Base-by-base conservation (phyloP, 768 basidiomycete species). In the Sarcomyxa edulis region DNA sequence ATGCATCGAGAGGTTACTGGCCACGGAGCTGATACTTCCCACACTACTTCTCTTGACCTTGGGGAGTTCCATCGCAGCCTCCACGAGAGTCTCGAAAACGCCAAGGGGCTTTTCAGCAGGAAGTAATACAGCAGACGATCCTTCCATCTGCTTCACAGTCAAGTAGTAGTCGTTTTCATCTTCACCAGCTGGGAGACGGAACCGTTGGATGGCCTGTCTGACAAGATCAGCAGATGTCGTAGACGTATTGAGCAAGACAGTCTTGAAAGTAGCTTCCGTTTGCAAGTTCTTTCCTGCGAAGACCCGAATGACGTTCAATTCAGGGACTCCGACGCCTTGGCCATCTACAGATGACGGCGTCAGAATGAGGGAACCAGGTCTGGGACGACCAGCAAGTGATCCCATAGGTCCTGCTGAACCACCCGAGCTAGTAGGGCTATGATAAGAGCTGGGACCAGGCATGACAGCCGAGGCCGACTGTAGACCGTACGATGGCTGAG, bases 241-340 rank as follows among this genome's bases (percentile, higher is more conserved):
- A 1, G 80, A 81, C 4, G 85, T 68, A 51, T 94, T 97, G 40
- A 98, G 74, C 12, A 98, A 64, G 1, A 95, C 96, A 5, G 96
- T 98, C 68, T 98, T 98, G 74, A 99, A 99, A 5, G 95, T 96
- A 2, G 93, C 91, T 50, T 98, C 94, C 0, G 92, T 90, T 56
- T 92, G 82, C 46, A 98, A 56, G 48, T 89, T 74, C 48, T 84
- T 80, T 20, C 95, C 96, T 0, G 95, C 94, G 54, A 99, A 99
- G 26, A 99, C 81, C 18, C 96, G 87, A 35, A 99, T 83, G 45
- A 99, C 96, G 50, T 85, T 96, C 39, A 99, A 74, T 38, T 93
- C 83, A 0, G 87, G 89, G 3, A 87, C 76, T 6, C 68, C 68
- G 0, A 72, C 64, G 2, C 77, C 77, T 40, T 78, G 75, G 6